Evolutionary conservation across 1,284 basidiomycete species (phyloP).

Genomic region (Ganoderma leucocontextum): DNA sequence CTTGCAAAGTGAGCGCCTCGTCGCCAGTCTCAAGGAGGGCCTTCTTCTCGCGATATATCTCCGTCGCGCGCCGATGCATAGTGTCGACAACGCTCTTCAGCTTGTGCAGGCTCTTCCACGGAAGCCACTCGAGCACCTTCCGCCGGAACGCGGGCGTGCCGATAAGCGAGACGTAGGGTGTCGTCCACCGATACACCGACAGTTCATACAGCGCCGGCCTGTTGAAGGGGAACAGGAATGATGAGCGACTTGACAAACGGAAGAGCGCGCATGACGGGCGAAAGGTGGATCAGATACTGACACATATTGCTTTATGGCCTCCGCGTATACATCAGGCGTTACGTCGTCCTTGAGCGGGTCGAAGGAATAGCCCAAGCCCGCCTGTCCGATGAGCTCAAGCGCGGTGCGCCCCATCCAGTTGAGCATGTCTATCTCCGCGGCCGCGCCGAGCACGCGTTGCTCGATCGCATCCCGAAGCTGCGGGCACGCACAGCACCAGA

Average conservation of each 20-base stretch:
- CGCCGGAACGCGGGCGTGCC: constrained; percentile 35
- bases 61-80: constrained; percentile 34
- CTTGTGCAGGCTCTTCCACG: constrained; percentile 33
- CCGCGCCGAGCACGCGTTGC: constrained; percentile 27
- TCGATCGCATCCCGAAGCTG: constrained; percentile 38
- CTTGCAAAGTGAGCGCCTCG: constrained; percentile 37
- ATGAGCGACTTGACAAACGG: not conserved
- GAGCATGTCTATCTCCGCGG: constrained; percentile 43
- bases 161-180: constrained; percentile 30
- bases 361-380: constrained; percentile 48
- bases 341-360: constrained; percentile 40
- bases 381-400: constrained; percentile 48
- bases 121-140: constrained; percentile 32
- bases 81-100: constrained; percentile 36
- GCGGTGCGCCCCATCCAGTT: constrained; percentile 46
- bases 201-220: constrained; percentile 33
- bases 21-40: constrained; percentile 39
- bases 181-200: constrained; percentile 29
- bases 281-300: constrained; percentile 21
- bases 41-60: constrained; percentile 39
- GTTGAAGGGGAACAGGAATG: constrained; percentile 1
- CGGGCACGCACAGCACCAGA: constrained; percentile 11
- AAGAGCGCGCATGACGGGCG: not conserved
- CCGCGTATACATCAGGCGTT: constrained; percentile 37
- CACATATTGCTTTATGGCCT: constrained; percentile 41